Conservation (phyloP, 768 basidiomycete species). For the Paxillus ammoniavirescens region DNA sequence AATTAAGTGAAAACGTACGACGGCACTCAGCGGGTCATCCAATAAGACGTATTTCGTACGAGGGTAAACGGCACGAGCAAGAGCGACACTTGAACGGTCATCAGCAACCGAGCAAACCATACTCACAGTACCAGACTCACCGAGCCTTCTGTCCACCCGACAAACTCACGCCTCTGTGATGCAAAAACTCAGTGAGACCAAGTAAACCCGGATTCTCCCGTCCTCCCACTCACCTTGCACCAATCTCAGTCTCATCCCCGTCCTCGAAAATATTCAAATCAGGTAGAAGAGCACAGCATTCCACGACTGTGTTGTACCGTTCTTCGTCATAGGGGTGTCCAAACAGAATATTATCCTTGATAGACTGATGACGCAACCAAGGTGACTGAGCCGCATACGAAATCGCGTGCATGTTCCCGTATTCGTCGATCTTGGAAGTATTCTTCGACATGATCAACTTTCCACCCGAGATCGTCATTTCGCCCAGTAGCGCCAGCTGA, state of each 20-base stretch:
- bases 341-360: conserved; percentile 81
- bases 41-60: conserved; percentile 67
- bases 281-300: conserved; percentile 77
- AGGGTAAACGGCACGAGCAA: conserved; percentile 82
- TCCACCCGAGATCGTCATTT: conserved; percentile 38
- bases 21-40: conserved; percentile 81
- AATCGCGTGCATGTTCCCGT: conserved; percentile 60
- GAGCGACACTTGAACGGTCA: conserved; percentile 54
- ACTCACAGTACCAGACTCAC: conserved; percentile 31
- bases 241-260: conserved; percentile 85
- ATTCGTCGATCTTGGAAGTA: conserved; percentile 52
- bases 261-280: conserved; percentile 86
- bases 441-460: conserved; percentile 43
- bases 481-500: conserved; percentile 38
- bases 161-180: conserved; percentile 61
- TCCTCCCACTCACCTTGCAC: conserved; percentile 48
- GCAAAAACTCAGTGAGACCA: not conserved
- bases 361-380: conserved; percentile 69
- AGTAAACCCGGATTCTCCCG: not conserved
- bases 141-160: conserved; percentile 84
- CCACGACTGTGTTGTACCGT: conserved; percentile 73
- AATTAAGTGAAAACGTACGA: conserved; percentile 45
- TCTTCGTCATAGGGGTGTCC: conserved; percentile 68
- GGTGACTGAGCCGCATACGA: conserved; percentile 75
- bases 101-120: conserved; percentile 6